phyloP scores from a whole-genome alignment of 805 yeast species.

The Starmerella vitae region DNA sequence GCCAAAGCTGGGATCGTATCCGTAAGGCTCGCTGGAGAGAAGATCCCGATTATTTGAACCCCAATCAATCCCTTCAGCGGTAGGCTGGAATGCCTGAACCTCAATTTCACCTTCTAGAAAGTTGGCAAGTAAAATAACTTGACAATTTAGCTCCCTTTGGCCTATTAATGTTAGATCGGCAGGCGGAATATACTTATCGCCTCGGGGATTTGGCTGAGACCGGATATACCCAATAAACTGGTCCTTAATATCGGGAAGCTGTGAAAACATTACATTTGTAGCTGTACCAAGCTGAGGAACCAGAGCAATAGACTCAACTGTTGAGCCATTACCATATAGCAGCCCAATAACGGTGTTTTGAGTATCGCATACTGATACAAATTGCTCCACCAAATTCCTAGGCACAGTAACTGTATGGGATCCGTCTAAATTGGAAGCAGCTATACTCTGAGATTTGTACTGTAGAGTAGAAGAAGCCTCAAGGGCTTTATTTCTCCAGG shows the following conservation, averaged over 20 bases:
- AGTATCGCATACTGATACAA: slow-evolving; percentile 68
- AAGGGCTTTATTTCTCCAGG: slow-evolving; percentile 83
- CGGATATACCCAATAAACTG: slow-evolving; percentile 93
- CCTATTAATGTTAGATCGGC: slow-evolving; percentile 54
- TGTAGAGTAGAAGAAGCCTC: slow-evolving; percentile 56
- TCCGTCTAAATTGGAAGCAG: slow-evolving; percentile 38
- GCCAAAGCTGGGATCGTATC: slow-evolving; percentile 37
- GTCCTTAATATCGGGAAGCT: slow-evolving; percentile 25
- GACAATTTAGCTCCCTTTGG: slow-evolving; percentile 32
- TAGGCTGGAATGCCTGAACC: slow-evolving; percentile 48
- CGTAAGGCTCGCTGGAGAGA: slow-evolving; percentile 45
- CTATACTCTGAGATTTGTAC: slow-evolving; percentile 54
- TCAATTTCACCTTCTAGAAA: slow-evolving; percentile 78
- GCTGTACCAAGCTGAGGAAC: slow-evolving; percentile 56
- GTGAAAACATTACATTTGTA: slow-evolving; percentile 47
- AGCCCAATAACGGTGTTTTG: slow-evolving; percentile 72
- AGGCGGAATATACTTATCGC: slow-evolving; percentile 41
- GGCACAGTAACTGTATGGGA: slow-evolving; percentile 43
- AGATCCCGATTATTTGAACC: slow-evolving; percentile 50
- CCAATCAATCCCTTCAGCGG: slow-evolving; percentile 63
- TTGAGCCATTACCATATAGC: slow-evolving; percentile 42
- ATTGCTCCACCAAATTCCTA: slow-evolving; percentile 59
- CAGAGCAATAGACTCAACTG: slow-evolving; percentile 8
- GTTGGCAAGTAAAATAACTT: slow-evolving; percentile 49
- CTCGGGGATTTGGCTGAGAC: slow-evolving; percentile 57